phyloP scores from a whole-genome alignment of 106 monocot species.

The Allium sativum region DNA sequence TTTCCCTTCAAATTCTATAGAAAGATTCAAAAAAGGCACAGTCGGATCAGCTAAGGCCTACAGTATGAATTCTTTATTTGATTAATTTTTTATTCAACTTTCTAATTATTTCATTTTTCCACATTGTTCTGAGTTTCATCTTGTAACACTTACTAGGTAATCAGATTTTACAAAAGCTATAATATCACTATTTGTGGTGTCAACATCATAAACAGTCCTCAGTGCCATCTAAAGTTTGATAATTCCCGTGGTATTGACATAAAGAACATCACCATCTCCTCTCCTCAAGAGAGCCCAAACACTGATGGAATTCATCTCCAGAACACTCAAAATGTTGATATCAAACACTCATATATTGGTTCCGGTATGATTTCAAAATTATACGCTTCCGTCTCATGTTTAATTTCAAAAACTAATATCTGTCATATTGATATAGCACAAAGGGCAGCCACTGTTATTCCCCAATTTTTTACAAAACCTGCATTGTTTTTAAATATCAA shows the following conservation, averaged over 20 bases:
- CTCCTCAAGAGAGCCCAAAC: conserved; percentile 42
- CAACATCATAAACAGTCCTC: conserved; percentile 32
- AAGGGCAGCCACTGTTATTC: too few relatives aligned
- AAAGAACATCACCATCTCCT: conserved; percentile 31
- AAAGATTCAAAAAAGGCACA: conserved; percentile 1
- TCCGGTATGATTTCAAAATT: conserved; percentile 24
- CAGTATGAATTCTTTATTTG: conserved; percentile 9
- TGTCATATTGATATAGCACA: too few relatives aligned
- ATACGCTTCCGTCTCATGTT: neutral
- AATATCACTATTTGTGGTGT: conserved; percentile 26
- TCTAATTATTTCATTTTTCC: neutral
- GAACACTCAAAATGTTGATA: conserved; percentile 37
- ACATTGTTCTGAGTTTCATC: neutral
- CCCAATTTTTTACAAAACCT: too few relatives aligned
- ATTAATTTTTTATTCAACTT: neutral
- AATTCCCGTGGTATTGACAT: conserved; percentile 29
- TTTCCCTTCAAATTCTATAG: conserved; percentile 3
- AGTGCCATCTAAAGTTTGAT: conserved; percentile 58
- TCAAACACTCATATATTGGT: conserved; percentile 32
- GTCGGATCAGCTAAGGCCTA: conserved; percentile 19
- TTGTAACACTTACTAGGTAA: conserved; percentile 10
- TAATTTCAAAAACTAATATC: too few relatives aligned
- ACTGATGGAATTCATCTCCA: conserved; percentile 67
- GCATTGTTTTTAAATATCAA: neutral
- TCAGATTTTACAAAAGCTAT: conserved; percentile 41